Percentiles rank a stretch among this genome's conserved stretches.
phyloP scores from a whole-genome alignment of 2,329 filamentous ascomycete species.

The Aspergillus chevalieri region DNA sequence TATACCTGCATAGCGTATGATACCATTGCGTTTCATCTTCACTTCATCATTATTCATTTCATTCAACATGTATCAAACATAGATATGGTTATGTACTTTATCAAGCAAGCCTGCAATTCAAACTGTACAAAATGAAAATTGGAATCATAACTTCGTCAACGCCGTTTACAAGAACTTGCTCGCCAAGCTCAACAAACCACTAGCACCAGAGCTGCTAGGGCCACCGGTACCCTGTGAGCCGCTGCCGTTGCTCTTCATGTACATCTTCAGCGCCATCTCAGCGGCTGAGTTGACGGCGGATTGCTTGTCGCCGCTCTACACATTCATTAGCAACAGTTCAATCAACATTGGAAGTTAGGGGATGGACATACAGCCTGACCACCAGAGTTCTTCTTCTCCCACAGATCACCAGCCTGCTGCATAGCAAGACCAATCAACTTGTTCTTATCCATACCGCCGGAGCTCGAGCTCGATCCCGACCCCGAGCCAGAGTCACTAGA shows the following conservation, averaged over 20 bases:
- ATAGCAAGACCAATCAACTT: slow-evolving; percentile 80
- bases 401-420: slow-evolving; percentile 76
- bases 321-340: slow-evolving; percentile 4
- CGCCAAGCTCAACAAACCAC: slow-evolving; percentile 52
- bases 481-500: slow-evolving; percentile 38
- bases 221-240: slow-evolving; percentile 43
- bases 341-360: slow-evolving; percentile 1
- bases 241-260: slow-evolving; percentile 67
- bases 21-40: neutral
- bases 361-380: slow-evolving; percentile 47
- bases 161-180: slow-evolving; percentile 50
- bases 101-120: no score
- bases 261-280: slow-evolving; percentile 86
- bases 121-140: neutral
- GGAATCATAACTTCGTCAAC: neutral
- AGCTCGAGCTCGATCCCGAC: slow-evolving; percentile 16
- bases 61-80: neutral
- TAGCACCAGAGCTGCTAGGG: slow-evolving; percentile 22
- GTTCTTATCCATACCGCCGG: slow-evolving; percentile 58
- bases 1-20: neutral
- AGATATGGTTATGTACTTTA: neutral
- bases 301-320: slow-evolving; percentile 64
- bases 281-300: slow-evolving; percentile 71
- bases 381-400: slow-evolving; percentile 53
- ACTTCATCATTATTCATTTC: neutral